Evolutionary conservation across 2,329 filamentous ascomycete species (phyloP), one percentile per base, ranked within the genome.

Genomic region (Arthrobotrys entomopaga): DNA sequence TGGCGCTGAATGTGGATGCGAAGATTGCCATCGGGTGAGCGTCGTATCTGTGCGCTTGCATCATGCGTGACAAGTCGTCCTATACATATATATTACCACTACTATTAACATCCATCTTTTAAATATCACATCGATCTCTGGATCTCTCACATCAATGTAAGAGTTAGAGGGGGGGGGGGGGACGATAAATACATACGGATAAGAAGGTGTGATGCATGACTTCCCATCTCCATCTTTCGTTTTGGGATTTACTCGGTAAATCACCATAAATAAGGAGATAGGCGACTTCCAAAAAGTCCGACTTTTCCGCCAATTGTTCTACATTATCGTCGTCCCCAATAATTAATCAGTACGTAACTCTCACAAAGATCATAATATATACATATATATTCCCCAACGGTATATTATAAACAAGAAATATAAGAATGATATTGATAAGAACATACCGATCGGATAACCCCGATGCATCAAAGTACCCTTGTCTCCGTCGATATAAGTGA

Each of bases 1-100:
- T 81, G 0, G 83, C 84, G 13, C 84, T 83, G 71, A 86, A 85
- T 0, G 84, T 81, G 0, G 84, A 83, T 0, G 84, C 83, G 79
- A 85, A 78, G 82, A 85, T 85, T 64, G 83, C 82, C 84, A 85
- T 85, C 19, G 84, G 84, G 70, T 85, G 84, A 8, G 84, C 84
- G 77, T 85, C 84, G 52, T 74, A 74, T 42, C 70, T 58, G 52
- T 74, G 70, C 7, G 70, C 50, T 57, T 67, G 63, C 70, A 74
- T 74, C 70, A 74, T 67, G 15, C 70, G 70, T 19, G 63, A 67
- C 10, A 74, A 38, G n/a, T 74, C 70, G 57, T 74, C 70, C 60
- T 65, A 54, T 19, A 34, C 7, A 34, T 40, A 15, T 53, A 34
- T 5, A 54, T 26, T 5, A 16, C 15, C 7, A 34, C 10, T 34